Evolutionary conservation across 2,329 filamentous ascomycete species (phyloP).

Genomic region (Aspergillus glaucus): DNA sequence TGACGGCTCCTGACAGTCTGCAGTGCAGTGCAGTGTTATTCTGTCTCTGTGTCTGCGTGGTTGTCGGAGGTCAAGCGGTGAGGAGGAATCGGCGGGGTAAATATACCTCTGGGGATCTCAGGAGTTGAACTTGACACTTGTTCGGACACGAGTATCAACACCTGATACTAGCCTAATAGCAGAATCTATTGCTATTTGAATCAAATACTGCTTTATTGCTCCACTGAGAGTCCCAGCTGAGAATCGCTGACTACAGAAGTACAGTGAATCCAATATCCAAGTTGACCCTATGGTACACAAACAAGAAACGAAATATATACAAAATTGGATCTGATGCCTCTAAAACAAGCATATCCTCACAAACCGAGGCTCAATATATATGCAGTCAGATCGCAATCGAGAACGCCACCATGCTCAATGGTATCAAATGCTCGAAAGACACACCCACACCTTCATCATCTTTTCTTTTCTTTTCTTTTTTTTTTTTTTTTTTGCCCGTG

Average conservation of each 20-base stretch:
- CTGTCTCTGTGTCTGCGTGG: background rate
- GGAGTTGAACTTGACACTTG: background rate
- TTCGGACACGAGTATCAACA: background rate
- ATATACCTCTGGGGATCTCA: background rate
- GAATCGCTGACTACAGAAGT: background rate
- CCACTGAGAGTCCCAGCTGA: background rate
- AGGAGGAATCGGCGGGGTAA: slow-evolving; percentile 1
- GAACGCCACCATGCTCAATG: slow-evolving; percentile 23
- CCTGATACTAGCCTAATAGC: no score
- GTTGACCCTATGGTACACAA: slow-evolving; percentile 2
- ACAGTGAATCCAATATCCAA: background rate
- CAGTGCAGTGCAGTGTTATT: background rate
- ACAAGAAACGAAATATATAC: slow-evolving; percentile 14
- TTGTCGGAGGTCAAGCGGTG: slow-evolving; percentile 20
- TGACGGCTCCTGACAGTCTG: slow-evolving; percentile 10
- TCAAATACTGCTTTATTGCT: no score
- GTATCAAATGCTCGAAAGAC: slow-evolving; percentile 20
- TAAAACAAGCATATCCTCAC: slow-evolving; percentile 5
- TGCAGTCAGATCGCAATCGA: slow-evolving; percentile 14
- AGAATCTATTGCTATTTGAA: background rate
- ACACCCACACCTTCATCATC: background rate
- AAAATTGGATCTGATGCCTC: slow-evolving; percentile 9
- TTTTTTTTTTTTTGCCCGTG: background rate
- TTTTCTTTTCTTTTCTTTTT: background rate
- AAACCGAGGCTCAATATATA: slow-evolving; percentile 5